These are phyloP conservation scores for Byssoonygena ceratinophila DNA, from an alignment of 2,329 filamentous ascomycete species.

Conservation along the genomic window DNA sequence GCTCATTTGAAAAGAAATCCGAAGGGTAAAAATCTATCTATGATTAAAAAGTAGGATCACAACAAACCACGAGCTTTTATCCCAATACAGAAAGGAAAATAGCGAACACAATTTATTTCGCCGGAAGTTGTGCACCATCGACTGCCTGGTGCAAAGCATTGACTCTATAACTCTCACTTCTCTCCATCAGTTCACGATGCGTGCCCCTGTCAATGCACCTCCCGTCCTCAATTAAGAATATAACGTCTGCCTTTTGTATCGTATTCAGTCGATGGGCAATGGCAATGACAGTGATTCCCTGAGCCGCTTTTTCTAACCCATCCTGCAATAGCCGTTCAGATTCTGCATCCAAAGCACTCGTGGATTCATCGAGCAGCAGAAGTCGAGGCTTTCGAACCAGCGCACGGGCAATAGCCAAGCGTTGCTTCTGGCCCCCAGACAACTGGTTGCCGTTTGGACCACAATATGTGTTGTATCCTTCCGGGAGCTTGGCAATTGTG, in stretches of 20 bases:
- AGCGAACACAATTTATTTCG: background rate
- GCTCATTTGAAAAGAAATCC: background rate
- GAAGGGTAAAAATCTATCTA: background rate
- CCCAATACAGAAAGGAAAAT: background rate
- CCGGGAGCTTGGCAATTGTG: conserved; percentile 40
- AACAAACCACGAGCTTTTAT: background rate
- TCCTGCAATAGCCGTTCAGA: conserved; percentile 54
- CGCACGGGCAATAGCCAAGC: conserved; percentile 43
- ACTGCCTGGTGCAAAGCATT: conserved; percentile 33
- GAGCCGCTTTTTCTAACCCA: conserved; percentile 51
- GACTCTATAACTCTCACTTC: conserved; percentile 33
- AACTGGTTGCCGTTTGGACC: conserved; percentile 49
- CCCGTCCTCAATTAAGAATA: conserved; percentile 65
- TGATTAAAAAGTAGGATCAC: background rate
- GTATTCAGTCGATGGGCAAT: conserved; percentile 66
- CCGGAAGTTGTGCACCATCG: background rate
- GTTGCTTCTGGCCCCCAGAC: conserved; percentile 45
- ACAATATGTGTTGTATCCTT: conserved; percentile 38
- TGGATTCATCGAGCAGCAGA: conserved; percentile 47
- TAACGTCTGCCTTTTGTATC: conserved; percentile 65
- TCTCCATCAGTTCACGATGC: conserved; percentile 48
- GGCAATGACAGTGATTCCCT: conserved; percentile 52
- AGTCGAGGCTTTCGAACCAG: conserved; percentile 42
- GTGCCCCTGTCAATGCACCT: conserved; percentile 52
- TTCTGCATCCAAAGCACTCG: conserved; percentile 50